Conservation (phyloP, 129 eudicot genomes). For the Centaurea solstitialis region DNA sequence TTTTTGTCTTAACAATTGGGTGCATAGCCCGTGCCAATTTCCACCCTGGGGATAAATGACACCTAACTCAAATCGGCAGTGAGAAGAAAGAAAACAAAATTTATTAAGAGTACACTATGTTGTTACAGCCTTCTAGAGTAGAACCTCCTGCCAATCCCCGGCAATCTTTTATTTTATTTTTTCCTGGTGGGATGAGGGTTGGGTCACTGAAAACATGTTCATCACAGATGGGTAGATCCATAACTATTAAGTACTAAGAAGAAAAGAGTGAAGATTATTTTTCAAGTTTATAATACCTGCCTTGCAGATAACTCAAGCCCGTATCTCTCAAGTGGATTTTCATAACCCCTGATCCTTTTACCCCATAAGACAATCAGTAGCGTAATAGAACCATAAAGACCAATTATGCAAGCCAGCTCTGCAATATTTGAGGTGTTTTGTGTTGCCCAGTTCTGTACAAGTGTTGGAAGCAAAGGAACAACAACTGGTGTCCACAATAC, state of each 20-base stretch:
- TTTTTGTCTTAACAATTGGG: neutral
- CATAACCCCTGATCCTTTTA: constrained; percentile 80
- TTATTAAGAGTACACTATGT: neutral
- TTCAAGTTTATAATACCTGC: constrained; percentile 49
- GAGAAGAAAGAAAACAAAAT: neutral
- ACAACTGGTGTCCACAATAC: constrained; percentile 87
- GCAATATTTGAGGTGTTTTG: constrained; percentile 51
- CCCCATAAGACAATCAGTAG: constrained; percentile 76
- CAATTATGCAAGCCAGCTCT: constrained; percentile 72
- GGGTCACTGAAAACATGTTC: neutral
- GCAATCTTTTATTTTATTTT: neutral
- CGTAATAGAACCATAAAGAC: constrained; percentile 67
- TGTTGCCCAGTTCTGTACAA: constrained; percentile 76
- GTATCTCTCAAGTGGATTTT: constrained; percentile 65
- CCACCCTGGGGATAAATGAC: neutral
- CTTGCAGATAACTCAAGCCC: constrained; percentile 66
- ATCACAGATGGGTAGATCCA: neutral
- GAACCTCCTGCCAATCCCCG: neutral
- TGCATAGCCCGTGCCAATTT: neutral
- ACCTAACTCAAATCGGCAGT: neutral
- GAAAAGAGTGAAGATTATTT: constrained; percentile 1
- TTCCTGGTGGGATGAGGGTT: neutral
- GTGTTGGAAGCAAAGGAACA: constrained; percentile 84
- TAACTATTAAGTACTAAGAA: neutral
- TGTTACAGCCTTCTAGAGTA: neutral